Evolutionary conservation across 805 yeast species (phyloP), one percentile per base, ranked within the genome.

Genomic region (Candida ortonii): DNA sequence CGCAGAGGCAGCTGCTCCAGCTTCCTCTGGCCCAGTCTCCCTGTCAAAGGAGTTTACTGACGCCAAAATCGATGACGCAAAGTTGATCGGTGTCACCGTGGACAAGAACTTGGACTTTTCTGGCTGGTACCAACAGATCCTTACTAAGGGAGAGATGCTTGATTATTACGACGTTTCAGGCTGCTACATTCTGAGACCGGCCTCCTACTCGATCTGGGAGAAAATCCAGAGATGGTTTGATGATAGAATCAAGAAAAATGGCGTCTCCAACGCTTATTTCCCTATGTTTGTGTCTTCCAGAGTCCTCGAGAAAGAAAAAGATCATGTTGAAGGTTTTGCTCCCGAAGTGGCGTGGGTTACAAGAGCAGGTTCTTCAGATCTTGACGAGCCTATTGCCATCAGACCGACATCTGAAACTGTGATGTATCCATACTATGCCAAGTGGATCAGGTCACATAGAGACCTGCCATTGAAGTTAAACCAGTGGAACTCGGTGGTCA

Each of bases 281-380:
- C 99, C 99, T 46, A 86, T 93, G 97, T 93, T 93, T 58, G 97
- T 93, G 32, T 88, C 97, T 7, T 71, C 85, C 29, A 77, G 80
- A 51, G 98, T 94, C 15, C 71, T 93, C 54, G 97, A 94, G 68
- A 87, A 81, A 68, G 99, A 93, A 71, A 93, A 93, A 67, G 99
- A 93, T 59, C 99, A 93, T 61, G 78, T 93, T 52, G 98, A 93
- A 66, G 99, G 99, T 28, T 93, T 93, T 62, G 98, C 99, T 29
- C 98, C 99, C 16, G 99, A 93, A 67, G 99, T 93, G 37, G 99
- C 99, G 16, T 93, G 99, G 99, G 98, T 93, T 50, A 93, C 99
- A 37, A 79, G 72, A 55, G 99, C 99, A 35, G 99, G 99, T 54
- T 62, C 68, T 20, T 83, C 95, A 21, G 97, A 93, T 31, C 73